These are phyloP conservation scores for Taphrina deformans DNA, from an alignment of 1,139 yeast genomes.

Conservation along the genomic window DNA sequence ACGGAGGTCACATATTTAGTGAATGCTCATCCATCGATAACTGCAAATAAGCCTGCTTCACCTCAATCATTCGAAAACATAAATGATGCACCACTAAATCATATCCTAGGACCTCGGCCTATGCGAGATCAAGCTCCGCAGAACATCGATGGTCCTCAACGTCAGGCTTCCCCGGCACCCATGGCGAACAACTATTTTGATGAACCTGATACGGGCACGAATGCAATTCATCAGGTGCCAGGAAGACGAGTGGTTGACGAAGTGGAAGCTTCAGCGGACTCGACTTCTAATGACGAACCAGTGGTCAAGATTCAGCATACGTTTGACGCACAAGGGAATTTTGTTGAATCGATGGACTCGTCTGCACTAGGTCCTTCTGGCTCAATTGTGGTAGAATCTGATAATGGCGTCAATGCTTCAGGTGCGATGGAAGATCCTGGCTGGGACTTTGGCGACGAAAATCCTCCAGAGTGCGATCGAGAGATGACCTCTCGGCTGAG, in stretches of 20 bases:
- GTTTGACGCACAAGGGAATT: slow-evolving; percentile 8
- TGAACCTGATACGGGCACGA: background rate
- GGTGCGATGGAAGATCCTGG: background rate
- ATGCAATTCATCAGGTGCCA: background rate
- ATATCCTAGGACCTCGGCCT: background rate
- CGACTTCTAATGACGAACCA: background rate
- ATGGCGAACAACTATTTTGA: background rate
- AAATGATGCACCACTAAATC: background rate
- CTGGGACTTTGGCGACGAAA: background rate
- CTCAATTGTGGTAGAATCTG: background rate
- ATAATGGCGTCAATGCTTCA: too few relatives aligned
- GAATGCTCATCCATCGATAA: slow-evolving; percentile 1
- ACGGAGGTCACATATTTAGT: slow-evolving; percentile 30
- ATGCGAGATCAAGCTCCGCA: background rate
- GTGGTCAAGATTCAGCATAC: slow-evolving; percentile 6
- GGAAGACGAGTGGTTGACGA: background rate
- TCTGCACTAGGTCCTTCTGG: background rate
- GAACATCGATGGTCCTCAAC: background rate
- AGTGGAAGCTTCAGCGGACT: background rate
- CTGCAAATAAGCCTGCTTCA: background rate
- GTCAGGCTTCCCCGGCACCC: background rate
- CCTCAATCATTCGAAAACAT: background rate
- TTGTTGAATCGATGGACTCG: background rate
- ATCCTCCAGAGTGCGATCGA: background rate
- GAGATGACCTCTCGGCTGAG: background rate